phyloP scores from a whole-genome alignment of 2,329 filamentous ascomycete species.

The Scolecobasidium constrictum region DNA sequence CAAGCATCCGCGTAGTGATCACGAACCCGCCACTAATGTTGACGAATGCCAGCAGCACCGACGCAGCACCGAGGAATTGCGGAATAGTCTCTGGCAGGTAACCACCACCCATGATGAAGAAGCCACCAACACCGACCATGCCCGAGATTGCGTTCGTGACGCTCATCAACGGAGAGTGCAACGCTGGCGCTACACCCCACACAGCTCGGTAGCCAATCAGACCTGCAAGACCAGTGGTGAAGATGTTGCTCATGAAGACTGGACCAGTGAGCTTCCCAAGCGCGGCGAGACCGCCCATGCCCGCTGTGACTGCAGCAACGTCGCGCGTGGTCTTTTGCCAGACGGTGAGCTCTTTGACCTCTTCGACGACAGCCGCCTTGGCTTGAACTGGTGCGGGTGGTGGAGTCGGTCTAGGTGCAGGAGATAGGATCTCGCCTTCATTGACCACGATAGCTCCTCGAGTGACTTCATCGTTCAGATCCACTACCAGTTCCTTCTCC shows the following conservation, averaged over 20 bases:
- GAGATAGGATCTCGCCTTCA: constrained; percentile 64
- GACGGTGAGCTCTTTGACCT: constrained; percentile 60
- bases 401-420: constrained; percentile 58
- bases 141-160: constrained; percentile 89
- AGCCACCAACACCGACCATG: constrained; percentile 76
- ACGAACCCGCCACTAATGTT: constrained; percentile 85
- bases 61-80: constrained; percentile 65
- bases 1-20: constrained; percentile 86
- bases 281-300: constrained; percentile 64
- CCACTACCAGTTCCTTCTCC: constrained; percentile 69
- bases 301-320: constrained; percentile 62
- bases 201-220: constrained; percentile 81
- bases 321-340: constrained; percentile 73
- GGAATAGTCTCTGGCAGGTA: constrained; percentile 53
- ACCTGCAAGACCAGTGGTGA: constrained; percentile 74
- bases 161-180: constrained; percentile 85
- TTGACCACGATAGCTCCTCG: constrained; percentile 74
- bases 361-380: constrained; percentile 43
- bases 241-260: constrained; percentile 78
- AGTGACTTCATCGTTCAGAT: constrained; percentile 75
- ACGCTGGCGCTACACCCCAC: constrained; percentile 73
- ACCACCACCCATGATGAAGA: constrained; percentile 82
- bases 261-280: constrained; percentile 74
- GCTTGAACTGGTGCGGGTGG: constrained; percentile 43
- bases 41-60: constrained; percentile 75